Evolutionary conservation across 129 eudicot genomes (phyloP).

Genomic region (Apium graveolens): DNA sequence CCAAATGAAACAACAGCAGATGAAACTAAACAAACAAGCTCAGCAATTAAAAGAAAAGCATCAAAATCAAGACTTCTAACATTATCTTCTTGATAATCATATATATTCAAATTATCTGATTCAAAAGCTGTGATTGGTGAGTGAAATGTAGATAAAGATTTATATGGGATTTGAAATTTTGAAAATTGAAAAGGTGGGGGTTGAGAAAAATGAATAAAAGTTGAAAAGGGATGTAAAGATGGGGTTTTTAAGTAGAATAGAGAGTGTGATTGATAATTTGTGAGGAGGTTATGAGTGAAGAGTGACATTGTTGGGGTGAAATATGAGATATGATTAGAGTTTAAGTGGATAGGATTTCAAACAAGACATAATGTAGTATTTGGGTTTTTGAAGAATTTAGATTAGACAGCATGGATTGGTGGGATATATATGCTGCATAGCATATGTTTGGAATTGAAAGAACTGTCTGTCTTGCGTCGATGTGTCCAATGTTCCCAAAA

Average conservation of each 20-base stretch:
- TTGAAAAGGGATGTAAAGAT: slow-evolving; percentile 8
- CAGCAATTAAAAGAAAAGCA: slow-evolving; percentile 45
- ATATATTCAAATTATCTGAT: slow-evolving; percentile 13
- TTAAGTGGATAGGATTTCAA: neutral
- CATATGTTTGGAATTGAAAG: neutral
- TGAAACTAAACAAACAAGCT: slow-evolving; percentile 48
- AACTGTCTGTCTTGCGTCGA: neutral
- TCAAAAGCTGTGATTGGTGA: slow-evolving; percentile 18
- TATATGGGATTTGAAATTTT: slow-evolving; percentile 7
- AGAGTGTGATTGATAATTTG: slow-evolving; percentile 25
- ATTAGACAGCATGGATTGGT: neutral
- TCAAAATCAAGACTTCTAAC: slow-evolving; percentile 30
- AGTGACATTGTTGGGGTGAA: slow-evolving; percentile 38
- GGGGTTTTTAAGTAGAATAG: slow-evolving; percentile 27
- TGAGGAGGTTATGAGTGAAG: slow-evolving; percentile 39
- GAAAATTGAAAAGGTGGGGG: slow-evolving; percentile 19
- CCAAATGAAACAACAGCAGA: slow-evolving; percentile 48
- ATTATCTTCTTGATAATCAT: slow-evolving; percentile 8
- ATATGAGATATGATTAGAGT: neutral
- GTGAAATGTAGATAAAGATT: slow-evolving; percentile 6
- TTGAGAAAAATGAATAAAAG: neutral
- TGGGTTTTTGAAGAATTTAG: neutral
- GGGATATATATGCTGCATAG: too few species aligned
- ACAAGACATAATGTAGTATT: slow-evolving; percentile 2
- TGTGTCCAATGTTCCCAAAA: neutral